A percentile compares a stretch with the other conserved stretches of the same genome.
These are phyloP conservation scores for Aspergillus hancockii DNA, from an alignment of 495 filamentous ascomycete genomes.

Conservation along the genomic window DNA sequence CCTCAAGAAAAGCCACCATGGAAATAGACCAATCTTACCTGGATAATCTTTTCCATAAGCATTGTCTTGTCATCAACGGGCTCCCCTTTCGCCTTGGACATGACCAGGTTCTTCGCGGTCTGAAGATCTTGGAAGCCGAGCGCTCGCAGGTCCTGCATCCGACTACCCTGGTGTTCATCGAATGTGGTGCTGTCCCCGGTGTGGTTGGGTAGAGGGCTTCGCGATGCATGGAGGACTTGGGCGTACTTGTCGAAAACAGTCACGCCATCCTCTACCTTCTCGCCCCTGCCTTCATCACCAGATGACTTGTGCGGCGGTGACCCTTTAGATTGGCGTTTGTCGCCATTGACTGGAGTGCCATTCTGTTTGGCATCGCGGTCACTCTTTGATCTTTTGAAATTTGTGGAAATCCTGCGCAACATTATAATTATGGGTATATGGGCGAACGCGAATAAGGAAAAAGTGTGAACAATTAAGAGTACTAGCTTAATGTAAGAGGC, in stretches of 20 bases:
- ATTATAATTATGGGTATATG: constrained; percentile 31
- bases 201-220: constrained; percentile 66
- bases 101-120: constrained; percentile 56
- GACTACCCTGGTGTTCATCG: constrained; percentile 53
- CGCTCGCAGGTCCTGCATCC: constrained; percentile 63
- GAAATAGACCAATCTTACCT: constrained; percentile 37
- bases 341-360: constrained; percentile 30
- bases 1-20: neutral
- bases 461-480: constrained; percentile 12
- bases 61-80: constrained; percentile 74
- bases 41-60: constrained; percentile 77
- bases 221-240: constrained; percentile 64
- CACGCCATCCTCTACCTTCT: constrained; percentile 42
- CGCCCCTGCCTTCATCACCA: constrained; percentile 34
- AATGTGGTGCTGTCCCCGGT: constrained; percentile 60
- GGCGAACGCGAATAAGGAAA: constrained; percentile 12
- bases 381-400: constrained; percentile 51
- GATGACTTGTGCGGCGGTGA: constrained; percentile 33
- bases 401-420: constrained; percentile 55
- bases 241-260: constrained; percentile 60
- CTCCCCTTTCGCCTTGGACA: constrained; percentile 55
- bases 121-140: constrained; percentile 60
- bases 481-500: neutral
- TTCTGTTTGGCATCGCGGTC: constrained; percentile 42
- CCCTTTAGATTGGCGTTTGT: constrained; percentile 43